Conservation (phyloP, 1,284 basidiomycete genomes). For the Trichosporon asahii region DNA sequence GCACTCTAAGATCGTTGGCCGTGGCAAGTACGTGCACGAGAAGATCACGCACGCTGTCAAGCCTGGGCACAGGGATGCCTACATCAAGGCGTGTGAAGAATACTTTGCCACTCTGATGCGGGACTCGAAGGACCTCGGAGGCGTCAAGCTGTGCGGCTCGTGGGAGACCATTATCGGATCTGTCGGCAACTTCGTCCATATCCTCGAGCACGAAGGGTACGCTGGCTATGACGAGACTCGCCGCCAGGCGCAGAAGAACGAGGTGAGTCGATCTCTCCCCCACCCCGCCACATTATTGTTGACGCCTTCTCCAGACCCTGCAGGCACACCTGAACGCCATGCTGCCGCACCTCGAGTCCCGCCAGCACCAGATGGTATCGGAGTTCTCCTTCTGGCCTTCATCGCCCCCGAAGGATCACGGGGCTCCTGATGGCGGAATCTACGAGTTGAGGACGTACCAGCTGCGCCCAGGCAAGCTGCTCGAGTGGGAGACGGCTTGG, state of each 20-base stretch:
- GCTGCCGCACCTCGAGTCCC: conserved; percentile 66
- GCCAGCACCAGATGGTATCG: conserved; percentile 74
- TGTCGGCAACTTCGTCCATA: conserved; percentile 68
- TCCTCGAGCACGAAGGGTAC: conserved; percentile 87
- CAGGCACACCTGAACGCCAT: conserved; percentile 53
- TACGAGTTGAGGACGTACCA: conserved; percentile 84
- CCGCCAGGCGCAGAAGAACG: conserved; percentile 26
- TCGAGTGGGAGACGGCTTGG: conserved; percentile 94
- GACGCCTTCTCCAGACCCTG: conserved; percentile 16
- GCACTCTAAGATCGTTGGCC: conserved; percentile 76
- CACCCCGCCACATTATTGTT: conserved; percentile 12
- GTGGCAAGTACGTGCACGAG: conserved; percentile 74
- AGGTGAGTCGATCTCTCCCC: conserved; percentile 26
- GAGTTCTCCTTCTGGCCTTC: conserved; percentile 94
- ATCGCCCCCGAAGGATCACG: conserved; percentile 67
- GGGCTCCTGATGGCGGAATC: conserved; percentile 65
- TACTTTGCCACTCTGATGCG: conserved; percentile 76
- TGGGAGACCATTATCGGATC: conserved; percentile 84
- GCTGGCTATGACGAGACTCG: conserved; percentile 65
- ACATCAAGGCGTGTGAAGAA: conserved; percentile 75
- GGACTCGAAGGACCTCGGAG: conserved; percentile 61
- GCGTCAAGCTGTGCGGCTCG: conserved; percentile 79
- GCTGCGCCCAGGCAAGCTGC: conserved; percentile 68
- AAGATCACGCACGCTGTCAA: conserved; percentile 84
- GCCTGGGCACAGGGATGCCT: conserved; percentile 71